Base-by-base conservation (phyloP, 139 green algal genomes). In the Micromonas pusilla region DNA sequence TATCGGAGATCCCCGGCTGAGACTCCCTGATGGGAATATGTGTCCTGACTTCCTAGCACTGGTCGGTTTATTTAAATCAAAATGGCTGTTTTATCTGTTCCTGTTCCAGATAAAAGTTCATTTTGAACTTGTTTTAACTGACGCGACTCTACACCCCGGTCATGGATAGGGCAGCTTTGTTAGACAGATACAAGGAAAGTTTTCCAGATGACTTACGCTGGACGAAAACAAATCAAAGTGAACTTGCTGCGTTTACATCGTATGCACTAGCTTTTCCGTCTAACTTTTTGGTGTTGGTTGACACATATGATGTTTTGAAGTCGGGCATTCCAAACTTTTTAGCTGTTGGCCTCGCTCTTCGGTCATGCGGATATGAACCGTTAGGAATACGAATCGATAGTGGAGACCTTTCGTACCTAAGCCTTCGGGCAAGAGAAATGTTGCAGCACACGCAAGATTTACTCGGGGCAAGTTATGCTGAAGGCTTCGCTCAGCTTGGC, bases 251-350 rank as follows among this genome's bases (percentile, higher is more conserved):
- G 28, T 87, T 87, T 31, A 32, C 53, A 31, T 66, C 79, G 31
- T 87, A 87, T 71, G 83, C 83, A 31, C 45, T 84, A 9, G 83
- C 83, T 1, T 87, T 87, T 67, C 83, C 83, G 34, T 23, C 34
- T 13, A 37, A 32, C 31, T 87, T 87, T 65, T 74, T 84, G 70
- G 83, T 79, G 6, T 75, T 87, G 21, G 79, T 87, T 0, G 83
- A 87, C 60, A 87, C 79, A 20, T 87, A 87, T 70, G 79, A 87
- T 34, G 79, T 84, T 28, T 82, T 87, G 66, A 71, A 81, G n/a
- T 81, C 65, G 34, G 83, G 83, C 28, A 28, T 82, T 38, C 83
- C 83, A 33, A 87, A 87, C 71, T 87, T 83, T 66, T 70, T 37
- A 21, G 83, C 83, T 6, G 83, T 87, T 9, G 79, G 79, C 9